phyloP scores from a whole-genome alignment of 352 stramenopile species.

The Phytophthora citrophthora region DNA sequence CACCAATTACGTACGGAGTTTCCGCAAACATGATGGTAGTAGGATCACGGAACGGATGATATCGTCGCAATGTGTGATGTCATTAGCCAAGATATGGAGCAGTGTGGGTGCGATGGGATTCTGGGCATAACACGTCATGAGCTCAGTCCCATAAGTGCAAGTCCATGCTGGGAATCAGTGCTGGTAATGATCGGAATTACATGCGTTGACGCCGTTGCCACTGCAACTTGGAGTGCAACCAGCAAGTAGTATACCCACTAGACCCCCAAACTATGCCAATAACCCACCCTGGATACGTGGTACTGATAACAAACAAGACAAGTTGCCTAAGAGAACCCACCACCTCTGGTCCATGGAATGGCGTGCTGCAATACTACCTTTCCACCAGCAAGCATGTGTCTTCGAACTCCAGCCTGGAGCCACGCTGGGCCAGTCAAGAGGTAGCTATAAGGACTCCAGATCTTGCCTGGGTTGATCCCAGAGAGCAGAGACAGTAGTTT shows the following conservation, averaged over 20 bases:
- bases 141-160: conserved; percentile 8
- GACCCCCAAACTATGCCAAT: background rate
- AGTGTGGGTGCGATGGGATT: conserved; percentile 9
- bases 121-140: conserved; percentile 35
- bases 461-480: conserved; percentile 7
- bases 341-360: conserved; percentile 1
- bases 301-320: background rate
- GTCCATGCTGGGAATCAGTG: conserved; percentile 2
- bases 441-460: background rate
- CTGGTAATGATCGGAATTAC: background rate
- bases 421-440: conserved; percentile 2
- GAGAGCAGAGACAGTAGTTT: background rate
- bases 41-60: background rate
- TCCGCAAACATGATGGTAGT: background rate
- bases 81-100: conserved; percentile 18
- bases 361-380: conserved; percentile 8
- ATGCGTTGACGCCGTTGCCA: background rate
- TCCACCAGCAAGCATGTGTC: background rate
- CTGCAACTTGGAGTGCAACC: no score
- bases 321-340: background rate
- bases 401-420: background rate
- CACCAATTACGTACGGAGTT: background rate
- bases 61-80: conserved; percentile 5
- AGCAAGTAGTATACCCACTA: no score
- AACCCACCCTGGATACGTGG: conserved; percentile 20